Evolutionary conservation across 371 early-diverging fungal species (phyloP).

Genomic region (Mucor irregularis): DNA sequence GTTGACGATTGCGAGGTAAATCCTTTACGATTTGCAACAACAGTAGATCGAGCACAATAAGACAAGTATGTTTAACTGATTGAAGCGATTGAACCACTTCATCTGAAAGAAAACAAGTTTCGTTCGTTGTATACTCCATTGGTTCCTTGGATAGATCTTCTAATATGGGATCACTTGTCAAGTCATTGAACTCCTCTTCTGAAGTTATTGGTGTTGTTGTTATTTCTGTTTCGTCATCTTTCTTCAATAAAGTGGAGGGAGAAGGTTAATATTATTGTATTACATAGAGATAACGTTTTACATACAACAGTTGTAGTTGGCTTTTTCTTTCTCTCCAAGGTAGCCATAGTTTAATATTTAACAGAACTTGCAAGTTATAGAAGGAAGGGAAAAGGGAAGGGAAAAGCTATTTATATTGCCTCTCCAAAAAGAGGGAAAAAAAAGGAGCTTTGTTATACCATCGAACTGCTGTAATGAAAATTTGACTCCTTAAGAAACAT

Average conservation of each 20-base stretch:
- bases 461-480: no score
- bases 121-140: background rate
- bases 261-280: no score
- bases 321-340: constrained; percentile 6
- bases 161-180: constrained; percentile 1
- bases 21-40: constrained; percentile 31
- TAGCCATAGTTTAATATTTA: constrained; percentile 12
- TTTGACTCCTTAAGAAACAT: no score
- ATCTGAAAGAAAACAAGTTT: constrained; percentile 6
- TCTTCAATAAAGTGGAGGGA: no score
- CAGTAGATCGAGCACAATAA: constrained; percentile 35
- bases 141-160: constrained; percentile 13
- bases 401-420: background rate
- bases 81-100: constrained; percentile 34
- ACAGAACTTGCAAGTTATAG: background rate
- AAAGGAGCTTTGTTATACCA: no score
- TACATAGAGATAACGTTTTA: no score
- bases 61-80: constrained; percentile 38
- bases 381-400: constrained; percentile 5
- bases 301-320: background rate
- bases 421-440: background rate
- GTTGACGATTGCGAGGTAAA: background rate
- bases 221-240: background rate
- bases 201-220: background rate
- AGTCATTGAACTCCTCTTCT: constrained; percentile 3